Evolutionary conservation across 2,329 filamentous ascomycete species (phyloP), one percentile per base, ranked within the genome.

Genomic region (Aspergillus sp.): DNA sequence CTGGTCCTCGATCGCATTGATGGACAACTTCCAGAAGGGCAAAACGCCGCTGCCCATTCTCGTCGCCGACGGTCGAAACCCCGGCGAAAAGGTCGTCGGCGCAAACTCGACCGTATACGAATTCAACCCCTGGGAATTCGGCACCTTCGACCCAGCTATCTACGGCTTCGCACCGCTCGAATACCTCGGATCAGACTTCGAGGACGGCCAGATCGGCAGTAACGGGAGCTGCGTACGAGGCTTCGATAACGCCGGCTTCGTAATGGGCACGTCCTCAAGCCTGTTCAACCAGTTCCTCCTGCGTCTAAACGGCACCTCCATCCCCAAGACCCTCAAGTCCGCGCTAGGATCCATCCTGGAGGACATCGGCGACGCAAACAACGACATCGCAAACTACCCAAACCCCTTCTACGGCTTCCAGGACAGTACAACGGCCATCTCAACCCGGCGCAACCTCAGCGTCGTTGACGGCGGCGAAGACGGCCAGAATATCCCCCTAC

Each of bases 241-340:
- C 1, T 92, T 92, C 62, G 93, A 96, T 74, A 92, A 92, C 65
- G 83, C 84, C 22, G 90, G 90, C 6, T 96, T 85, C 68, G 79
- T 96, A 22, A 91, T 96, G 85, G 92, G 92, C 50, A 96, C 92
- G 0, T 91, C 88, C 20, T 91, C 88, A 1, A 89, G 89, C 0
- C 81, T 96, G 2, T 96, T 96, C 81, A 96, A 96, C 76, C 80
- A 86, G 66, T 83, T 90, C 66, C 75, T 96, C 17, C 79, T 92
- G 3, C 75, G 84, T 9, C 78, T 93, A 53, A 83, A 90, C 62
- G 72, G 80, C 2, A 70, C 77, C 0, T 73, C 81, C 34, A 67
- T 85, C 8, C 80, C 80, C 2, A 69, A 68, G 4, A 72, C 82
- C 34, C 73, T 91, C 36, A 78, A 81, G 50, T 66, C 77, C 5